A percentile compares a stretch with the other conserved stretches of the same genome.
phyloP scores from a whole-genome alignment of 805 yeast genomes.

The Candida arabinofermentans region DNA sequence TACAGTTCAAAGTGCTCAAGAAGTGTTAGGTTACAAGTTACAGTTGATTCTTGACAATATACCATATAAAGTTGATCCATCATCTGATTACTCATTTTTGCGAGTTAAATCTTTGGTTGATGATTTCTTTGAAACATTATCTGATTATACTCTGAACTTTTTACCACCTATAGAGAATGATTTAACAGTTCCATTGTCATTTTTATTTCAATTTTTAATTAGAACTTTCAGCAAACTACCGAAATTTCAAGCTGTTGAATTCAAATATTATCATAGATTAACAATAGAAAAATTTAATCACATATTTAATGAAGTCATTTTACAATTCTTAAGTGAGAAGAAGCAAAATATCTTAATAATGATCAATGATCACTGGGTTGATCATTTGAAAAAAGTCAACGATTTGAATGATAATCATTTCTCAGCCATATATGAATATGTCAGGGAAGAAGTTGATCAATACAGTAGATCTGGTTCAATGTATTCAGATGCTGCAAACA shows the following conservation, averaged over 20 bases:
- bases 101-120: constrained; percentile 64
- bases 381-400: constrained; percentile 26
- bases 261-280: constrained; percentile 38
- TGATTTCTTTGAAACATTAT: constrained; percentile 65
- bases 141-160: constrained; percentile 70
- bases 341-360: constrained; percentile 30
- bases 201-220: constrained; percentile 57
- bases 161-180: constrained; percentile 67
- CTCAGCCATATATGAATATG: constrained; percentile 18
- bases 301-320: constrained; percentile 25
- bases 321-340: constrained; percentile 27
- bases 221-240: constrained; percentile 61
- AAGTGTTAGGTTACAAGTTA: constrained; percentile 44
- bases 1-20: constrained; percentile 47
- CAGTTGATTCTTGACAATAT: constrained; percentile 43
- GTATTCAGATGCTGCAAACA: constrained; percentile 6
- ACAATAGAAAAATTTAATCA: constrained; percentile 32
- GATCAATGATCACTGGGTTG: constrained; percentile 31
- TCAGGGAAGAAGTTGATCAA: constrained; percentile 25
- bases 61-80: constrained; percentile 73
- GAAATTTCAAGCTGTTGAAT: constrained; percentile 54
- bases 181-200: constrained; percentile 50
- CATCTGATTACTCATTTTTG: constrained; percentile 71
- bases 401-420: constrained; percentile 28
- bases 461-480: constrained; percentile 23